phyloP scores from a whole-genome alignment of 208 protist genomes.

The Vickermania spadyakhi region DNA sequence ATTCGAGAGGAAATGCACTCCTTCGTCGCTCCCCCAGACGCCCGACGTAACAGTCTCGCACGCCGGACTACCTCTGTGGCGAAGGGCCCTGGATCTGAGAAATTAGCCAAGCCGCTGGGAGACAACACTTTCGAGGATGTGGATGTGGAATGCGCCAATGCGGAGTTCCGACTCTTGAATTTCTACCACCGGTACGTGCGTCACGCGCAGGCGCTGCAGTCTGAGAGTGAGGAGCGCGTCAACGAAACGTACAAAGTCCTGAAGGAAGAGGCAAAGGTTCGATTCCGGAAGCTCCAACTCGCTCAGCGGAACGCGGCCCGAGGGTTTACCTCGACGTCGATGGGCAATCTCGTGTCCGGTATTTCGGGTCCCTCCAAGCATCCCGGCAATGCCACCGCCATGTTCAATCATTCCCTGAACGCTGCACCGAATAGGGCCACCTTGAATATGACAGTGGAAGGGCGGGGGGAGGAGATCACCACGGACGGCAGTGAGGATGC shows the following conservation, averaged over 20 bases:
- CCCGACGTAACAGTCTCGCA: too few species aligned
- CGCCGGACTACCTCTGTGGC: too few species aligned
- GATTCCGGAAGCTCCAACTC: background rate
- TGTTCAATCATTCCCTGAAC: background rate
- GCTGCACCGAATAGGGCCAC: background rate
- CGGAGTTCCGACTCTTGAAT: slow-evolving; percentile 48
- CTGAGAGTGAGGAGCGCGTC: slow-evolving; percentile 38
- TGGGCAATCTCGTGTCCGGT: too few species aligned
- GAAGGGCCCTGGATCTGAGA: background rate
- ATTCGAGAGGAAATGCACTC: too few species aligned
- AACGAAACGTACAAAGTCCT: background rate
- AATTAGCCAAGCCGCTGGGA: background rate
- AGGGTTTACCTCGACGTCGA: background rate
- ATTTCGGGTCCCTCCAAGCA: background rate
- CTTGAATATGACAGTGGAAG: too few species aligned
- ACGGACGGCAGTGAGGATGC: background rate
- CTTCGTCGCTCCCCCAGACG: too few species aligned
- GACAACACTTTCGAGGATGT: slow-evolving; percentile 45
- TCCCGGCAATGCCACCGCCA: background rate
- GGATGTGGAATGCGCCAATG: slow-evolving; percentile 57
- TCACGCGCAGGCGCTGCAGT: slow-evolving; percentile 42
- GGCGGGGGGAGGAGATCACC: background rate
- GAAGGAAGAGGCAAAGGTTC: background rate
- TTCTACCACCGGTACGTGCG: slow-evolving; percentile 54
- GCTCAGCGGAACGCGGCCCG: background rate